phyloP scores from a whole-genome alignment of 2,329 filamentous ascomycete species.

The Colletotrichum simmondsii region DNA sequence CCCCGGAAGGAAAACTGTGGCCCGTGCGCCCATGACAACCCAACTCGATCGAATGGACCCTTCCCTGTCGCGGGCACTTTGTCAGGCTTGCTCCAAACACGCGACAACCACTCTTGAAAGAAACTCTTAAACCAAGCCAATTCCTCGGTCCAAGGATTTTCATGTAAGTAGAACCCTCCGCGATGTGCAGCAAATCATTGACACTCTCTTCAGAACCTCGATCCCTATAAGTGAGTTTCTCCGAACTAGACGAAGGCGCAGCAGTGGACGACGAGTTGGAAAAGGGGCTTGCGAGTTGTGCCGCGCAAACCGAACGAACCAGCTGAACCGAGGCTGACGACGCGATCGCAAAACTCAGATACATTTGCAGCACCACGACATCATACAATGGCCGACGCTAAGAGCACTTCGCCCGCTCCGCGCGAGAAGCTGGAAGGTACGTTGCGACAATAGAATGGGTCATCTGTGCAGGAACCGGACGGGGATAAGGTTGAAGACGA shows the following conservation, averaged over 20 bases:
- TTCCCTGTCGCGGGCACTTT: slow-evolving; percentile 16
- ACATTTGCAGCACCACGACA: not conserved
- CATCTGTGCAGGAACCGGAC: slow-evolving; percentile 5
- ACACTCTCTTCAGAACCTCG: not conserved
- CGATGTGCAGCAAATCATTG: not conserved
- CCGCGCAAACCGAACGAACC: not conserved
- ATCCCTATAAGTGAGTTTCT: slow-evolving; percentile 14
- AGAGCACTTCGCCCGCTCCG: slow-evolving; percentile 57
- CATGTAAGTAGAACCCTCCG: not conserved
- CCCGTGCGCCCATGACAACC: slow-evolving; percentile 25
- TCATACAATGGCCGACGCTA: slow-evolving; percentile 51
- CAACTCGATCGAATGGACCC: slow-evolving; percentile 26
- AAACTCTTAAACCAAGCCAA: not conserved
- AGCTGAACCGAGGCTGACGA: slow-evolving; percentile 6
- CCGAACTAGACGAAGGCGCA: not conserved
- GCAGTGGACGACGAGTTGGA: not conserved
- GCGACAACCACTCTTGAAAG: slow-evolving; percentile 7
- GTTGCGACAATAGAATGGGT: slow-evolving; percentile 30
- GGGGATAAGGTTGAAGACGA: not conserved
- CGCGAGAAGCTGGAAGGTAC: slow-evolving; percentile 83
- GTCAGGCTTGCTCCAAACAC: slow-evolving; percentile 23
- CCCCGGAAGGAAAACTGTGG: slow-evolving; percentile 8
- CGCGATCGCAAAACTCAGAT: not conserved
- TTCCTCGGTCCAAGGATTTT: not conserved
- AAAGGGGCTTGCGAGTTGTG: slow-evolving; percentile 10